Percentiles rank a stretch among this genome's conserved stretches.
These are phyloP conservation scores for Dunaliella salina DNA, from an alignment of 163 green algal genomes.

Conservation along the genomic window DNA sequence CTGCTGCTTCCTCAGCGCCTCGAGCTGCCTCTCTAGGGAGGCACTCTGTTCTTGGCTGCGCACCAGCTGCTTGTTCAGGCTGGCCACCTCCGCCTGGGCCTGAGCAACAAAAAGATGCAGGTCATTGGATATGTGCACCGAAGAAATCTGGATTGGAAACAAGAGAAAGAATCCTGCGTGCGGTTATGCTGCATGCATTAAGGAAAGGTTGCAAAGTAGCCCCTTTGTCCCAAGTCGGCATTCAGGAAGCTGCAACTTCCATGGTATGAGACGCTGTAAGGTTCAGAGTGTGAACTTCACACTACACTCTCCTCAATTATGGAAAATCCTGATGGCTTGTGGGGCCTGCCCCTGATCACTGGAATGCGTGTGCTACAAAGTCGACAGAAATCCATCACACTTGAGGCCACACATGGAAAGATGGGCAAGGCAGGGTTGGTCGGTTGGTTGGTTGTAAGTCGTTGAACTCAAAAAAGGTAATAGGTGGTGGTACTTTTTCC, in stretches of 20 bases:
- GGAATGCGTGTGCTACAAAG: too few relatives aligned
- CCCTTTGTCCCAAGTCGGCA: neutral
- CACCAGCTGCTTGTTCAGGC: neutral
- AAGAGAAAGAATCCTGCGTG: neutral
- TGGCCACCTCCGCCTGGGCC: neutral
- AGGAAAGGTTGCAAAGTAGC: neutral
- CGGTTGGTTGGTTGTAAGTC: too few relatives aligned
- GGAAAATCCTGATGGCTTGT: too few relatives aligned
- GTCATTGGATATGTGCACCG: too few relatives aligned
- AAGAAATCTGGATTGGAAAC: neutral
- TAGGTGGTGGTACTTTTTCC: too few relatives aligned
- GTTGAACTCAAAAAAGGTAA: too few relatives aligned
- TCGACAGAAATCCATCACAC: too few relatives aligned
- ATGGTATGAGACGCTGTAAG: neutral
- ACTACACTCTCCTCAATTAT: too few relatives aligned
- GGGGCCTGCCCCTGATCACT: too few relatives aligned
- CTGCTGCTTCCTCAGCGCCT: neutral
- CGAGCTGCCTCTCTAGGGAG: neutral
- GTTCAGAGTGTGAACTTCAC: neutral
- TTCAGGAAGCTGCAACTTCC: neutral
- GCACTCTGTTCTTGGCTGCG: neutral
- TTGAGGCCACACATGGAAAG: too few relatives aligned
- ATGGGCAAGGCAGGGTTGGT: too few relatives aligned
- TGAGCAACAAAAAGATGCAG: neutral
- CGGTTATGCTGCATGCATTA: neutral